Conservation (phyloP, 2,329 filamentous ascomycete genomes). For the Cladophialophora exuberans region DNA sequence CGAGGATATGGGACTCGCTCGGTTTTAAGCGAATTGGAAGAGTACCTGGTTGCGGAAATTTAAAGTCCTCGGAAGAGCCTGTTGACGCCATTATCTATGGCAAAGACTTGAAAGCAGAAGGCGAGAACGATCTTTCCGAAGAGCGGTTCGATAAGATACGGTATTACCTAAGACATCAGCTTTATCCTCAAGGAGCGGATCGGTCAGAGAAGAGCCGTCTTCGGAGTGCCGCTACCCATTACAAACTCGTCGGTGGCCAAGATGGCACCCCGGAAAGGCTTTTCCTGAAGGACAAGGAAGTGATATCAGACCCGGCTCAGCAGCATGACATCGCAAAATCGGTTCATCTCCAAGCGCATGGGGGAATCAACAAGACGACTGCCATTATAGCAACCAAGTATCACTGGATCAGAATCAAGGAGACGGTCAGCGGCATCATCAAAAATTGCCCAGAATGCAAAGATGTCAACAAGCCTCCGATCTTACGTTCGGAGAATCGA, state of each 20-base stretch:
- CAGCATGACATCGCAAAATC: slow-evolving; percentile 87
- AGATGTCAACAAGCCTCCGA: slow-evolving; percentile 67
- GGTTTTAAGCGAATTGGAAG: slow-evolving; percentile 91
- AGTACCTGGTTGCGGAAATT: slow-evolving; percentile 71
- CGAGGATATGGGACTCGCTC: slow-evolving; percentile 87
- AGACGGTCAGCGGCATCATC: slow-evolving; percentile 93
- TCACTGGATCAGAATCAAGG: slow-evolving; percentile 98
- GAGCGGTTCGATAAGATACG: slow-evolving; percentile 99
- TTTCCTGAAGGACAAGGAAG: slow-evolving; percentile 97
- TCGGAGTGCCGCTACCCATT: slow-evolving; percentile 90
- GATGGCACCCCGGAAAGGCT: slow-evolving; percentile 67
- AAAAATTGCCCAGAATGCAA: slow-evolving; percentile 90
- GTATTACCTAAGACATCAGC: slow-evolving; percentile 92
- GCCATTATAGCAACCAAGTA: slow-evolving; percentile 91
- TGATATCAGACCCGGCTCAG: slow-evolving; percentile 83
- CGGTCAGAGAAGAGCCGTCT: slow-evolving; percentile 94
- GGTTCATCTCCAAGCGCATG: slow-evolving; percentile 76
- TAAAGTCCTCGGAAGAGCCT: slow-evolving; percentile 69
- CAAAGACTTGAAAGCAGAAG: slow-evolving; percentile 62
- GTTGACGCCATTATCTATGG: slow-evolving; percentile 81
- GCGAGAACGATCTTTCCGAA: slow-evolving; percentile 84
- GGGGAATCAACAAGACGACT: slow-evolving; percentile 97
- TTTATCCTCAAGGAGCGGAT: slow-evolving; percentile 91
- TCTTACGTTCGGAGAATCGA: slow-evolving; percentile 36
- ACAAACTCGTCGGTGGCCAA: slow-evolving; percentile 69